Evolutionary conservation across 352 stramenopile genomes (phyloP), one percentile per base, ranked within the genome.

Genomic region (Phytophthora tubulina): DNA sequence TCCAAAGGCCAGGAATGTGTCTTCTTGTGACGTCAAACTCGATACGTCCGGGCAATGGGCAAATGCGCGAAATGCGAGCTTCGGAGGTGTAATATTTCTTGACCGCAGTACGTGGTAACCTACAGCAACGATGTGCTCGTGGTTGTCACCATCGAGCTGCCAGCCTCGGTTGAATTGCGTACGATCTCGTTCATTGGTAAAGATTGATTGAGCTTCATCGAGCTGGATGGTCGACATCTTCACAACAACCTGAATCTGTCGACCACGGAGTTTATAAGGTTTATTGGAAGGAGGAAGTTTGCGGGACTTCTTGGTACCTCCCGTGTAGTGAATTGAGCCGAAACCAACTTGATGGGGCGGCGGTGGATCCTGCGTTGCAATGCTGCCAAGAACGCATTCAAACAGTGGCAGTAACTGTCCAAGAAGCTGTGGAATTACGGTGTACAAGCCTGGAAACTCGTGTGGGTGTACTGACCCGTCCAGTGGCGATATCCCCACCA

Each of bases 121-220:
- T 17, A 72, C 46, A 44, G 46, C 42, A 30, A 72, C 48, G 11
- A 72, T 67, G 0, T 60, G 57, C 9, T 72, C 64, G 36, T 67
- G 56, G 14, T 66, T 36, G 32, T 67, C 64, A 6, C 64, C 41
- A 4, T 72, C 48, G 3, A 45, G 64, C 7, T 57, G 38, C 56
- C 64, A 72, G 7, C 64, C 64, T 35, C 45, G 55, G 41, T 72
- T 72, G 13, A 36, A 38, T 8, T 61, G 27, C 13, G 21, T 27
- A 27, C 30, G 21, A 9, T 49, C 30, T 30, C 33, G n/a, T 5
- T 62, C 27, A 0, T 42, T 57, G 14, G 45, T 0, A 50, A 67
- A 72, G 5, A 11, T 13, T 49, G 55, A 48, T 3, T 62, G 56
- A 11, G 4, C 35, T 55, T 55, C 33, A 21, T 72, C 56, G 6